These are phyloP conservation scores for Exophiala calicioides DNA, from an alignment of 2,329 filamentous ascomycete species.

Conservation along the genomic window DNA sequence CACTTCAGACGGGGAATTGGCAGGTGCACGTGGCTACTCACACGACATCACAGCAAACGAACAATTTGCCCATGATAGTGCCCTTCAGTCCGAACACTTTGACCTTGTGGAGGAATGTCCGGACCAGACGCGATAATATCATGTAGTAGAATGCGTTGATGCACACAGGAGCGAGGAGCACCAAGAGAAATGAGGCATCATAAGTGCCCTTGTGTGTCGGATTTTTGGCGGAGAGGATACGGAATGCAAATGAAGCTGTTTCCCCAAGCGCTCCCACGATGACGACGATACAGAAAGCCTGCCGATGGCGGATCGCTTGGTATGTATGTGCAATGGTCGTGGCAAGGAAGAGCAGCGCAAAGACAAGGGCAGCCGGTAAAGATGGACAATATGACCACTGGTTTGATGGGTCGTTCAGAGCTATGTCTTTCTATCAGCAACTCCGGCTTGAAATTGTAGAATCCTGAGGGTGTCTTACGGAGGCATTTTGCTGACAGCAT, in stretches of 20 bases:
- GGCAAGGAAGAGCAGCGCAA: too few species aligned
- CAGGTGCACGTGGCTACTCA: constrained; percentile 25
- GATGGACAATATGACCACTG: too few species aligned
- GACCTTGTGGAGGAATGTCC: constrained; percentile 42
- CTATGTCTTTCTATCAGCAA: too few species aligned
- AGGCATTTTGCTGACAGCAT: too few species aligned
- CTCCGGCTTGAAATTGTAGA: too few species aligned
- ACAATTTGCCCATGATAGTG: constrained; percentile 38
- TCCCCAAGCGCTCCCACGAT: constrained; percentile 11
- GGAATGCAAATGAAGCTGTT: constrained; percentile 7
- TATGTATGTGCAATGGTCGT: not conserved
- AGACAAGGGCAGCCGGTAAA: too few species aligned
- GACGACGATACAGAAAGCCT: constrained; percentile 3
- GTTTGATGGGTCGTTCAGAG: too few species aligned
- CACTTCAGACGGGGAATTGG: constrained; percentile 19
- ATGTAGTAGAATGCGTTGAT: constrained; percentile 51
- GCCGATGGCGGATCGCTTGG: too few species aligned
- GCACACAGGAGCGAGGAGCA: constrained; percentile 10
- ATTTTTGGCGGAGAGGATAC: constrained; percentile 3
- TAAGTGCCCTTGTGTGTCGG: constrained; percentile 4
- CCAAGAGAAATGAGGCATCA: constrained; percentile 7
- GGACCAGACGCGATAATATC: constrained; percentile 47
- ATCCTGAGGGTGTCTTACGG: too few species aligned
- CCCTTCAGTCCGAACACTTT: constrained; percentile 40
- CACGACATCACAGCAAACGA: constrained; percentile 39